These are phyloP conservation scores for Clonostachys chloroleuca DNA, from an alignment of 2,329 filamentous ascomycete genomes.

Conservation along the genomic window DNA sequence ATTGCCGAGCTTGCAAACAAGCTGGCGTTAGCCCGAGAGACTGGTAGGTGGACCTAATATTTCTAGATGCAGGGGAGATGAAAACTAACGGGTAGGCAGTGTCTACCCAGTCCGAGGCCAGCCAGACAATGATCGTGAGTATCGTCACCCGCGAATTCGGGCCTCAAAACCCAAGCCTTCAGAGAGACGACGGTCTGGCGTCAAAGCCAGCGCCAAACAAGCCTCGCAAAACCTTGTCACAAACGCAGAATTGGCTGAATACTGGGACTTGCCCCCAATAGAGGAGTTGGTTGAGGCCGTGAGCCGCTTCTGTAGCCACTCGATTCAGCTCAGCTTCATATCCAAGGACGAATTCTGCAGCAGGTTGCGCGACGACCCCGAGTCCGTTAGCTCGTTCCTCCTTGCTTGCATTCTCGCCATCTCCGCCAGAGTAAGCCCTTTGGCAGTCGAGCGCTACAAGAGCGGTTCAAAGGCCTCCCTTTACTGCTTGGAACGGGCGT, in stretches of 20 bases:
- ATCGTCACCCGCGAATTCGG: conserved; percentile 48
- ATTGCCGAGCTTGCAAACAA: conserved; percentile 46
- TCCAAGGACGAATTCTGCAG: conserved; percentile 45
- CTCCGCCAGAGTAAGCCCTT: conserved; percentile 48
- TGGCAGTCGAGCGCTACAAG: conserved; percentile 41
- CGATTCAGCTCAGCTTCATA: conserved; percentile 57
- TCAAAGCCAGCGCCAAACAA: not conserved
- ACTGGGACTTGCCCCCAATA: conserved; percentile 44
- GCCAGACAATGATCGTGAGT: conserved; percentile 48
- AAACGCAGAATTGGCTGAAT: conserved; percentile 25
- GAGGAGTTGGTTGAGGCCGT: conserved; percentile 46
- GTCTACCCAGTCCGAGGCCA: conserved; percentile 48
- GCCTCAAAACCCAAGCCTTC: conserved; percentile 29
- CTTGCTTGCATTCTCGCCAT: conserved; percentile 51
- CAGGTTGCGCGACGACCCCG: conserved; percentile 37
- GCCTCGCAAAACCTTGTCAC: no score
- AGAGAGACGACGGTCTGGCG: conserved; percentile 5
- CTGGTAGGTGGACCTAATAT: conserved; percentile 33
- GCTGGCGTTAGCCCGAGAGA: conserved; percentile 41
- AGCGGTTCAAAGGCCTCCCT: conserved; percentile 46
- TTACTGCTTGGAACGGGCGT: conserved; percentile 47
- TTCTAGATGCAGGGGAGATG: not conserved
- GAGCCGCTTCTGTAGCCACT: conserved; percentile 47
- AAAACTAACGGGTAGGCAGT: conserved; percentile 19
- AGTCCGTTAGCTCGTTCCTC: conserved; percentile 48